Percentiles rank a stretch among this genome's conserved stretches.
Evolutionary conservation across 2,329 filamentous ascomycete species (phyloP).

Genomic region (Orbilia ellipsospora): DNA sequence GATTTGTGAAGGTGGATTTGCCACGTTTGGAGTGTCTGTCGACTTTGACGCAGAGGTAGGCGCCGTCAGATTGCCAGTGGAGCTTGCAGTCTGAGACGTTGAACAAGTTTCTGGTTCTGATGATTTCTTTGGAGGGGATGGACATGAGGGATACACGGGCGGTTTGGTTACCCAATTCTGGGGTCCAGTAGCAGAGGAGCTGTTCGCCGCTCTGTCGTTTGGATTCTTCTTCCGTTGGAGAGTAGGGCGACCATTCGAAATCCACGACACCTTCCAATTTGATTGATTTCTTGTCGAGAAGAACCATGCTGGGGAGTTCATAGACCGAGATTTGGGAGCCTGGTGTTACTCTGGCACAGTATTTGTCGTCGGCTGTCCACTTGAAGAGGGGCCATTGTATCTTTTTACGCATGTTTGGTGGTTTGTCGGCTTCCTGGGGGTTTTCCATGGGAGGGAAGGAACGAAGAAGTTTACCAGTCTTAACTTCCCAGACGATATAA

Average conservation of each 20-base stretch:
- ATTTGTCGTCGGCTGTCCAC: slow-evolving; percentile 98
- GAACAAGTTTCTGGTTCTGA: slow-evolving; percentile 95
- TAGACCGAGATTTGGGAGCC: slow-evolving; percentile 91
- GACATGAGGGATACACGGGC: slow-evolving; percentile 97
- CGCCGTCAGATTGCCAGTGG: slow-evolving; percentile 96
- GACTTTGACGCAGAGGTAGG: slow-evolving; percentile 97
- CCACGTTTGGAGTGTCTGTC: slow-evolving; percentile 94
- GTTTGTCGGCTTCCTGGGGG: slow-evolving; percentile 70
- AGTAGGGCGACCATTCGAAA: slow-evolving; percentile 96
- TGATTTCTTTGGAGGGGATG: slow-evolving; percentile 91
- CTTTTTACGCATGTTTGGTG: slow-evolving; percentile 80
- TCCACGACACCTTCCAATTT: slow-evolving; percentile 97
- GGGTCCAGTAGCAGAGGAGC: slow-evolving; percentile 98
- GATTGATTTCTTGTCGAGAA: slow-evolving; percentile 88
- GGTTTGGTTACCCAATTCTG: slow-evolving; percentile 96
- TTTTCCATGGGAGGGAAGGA: slow-evolving; percentile 93
- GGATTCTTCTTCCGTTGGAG: slow-evolving; percentile 81
- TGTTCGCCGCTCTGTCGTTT: slow-evolving; percentile 84
- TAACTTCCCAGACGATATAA: slow-evolving; percentile 98
- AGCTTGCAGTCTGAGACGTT: slow-evolving; percentile 97
- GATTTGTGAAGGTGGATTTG: slow-evolving; percentile 94
- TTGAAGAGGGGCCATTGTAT: slow-evolving; percentile 99
- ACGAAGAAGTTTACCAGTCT: slow-evolving; percentile 85
- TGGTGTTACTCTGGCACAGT: slow-evolving; percentile 90
- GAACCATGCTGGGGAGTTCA: slow-evolving; percentile 86